phyloP scores from a whole-genome alignment of 495 filamentous ascomycete species.

The Aspergillus funiculosus region DNA sequence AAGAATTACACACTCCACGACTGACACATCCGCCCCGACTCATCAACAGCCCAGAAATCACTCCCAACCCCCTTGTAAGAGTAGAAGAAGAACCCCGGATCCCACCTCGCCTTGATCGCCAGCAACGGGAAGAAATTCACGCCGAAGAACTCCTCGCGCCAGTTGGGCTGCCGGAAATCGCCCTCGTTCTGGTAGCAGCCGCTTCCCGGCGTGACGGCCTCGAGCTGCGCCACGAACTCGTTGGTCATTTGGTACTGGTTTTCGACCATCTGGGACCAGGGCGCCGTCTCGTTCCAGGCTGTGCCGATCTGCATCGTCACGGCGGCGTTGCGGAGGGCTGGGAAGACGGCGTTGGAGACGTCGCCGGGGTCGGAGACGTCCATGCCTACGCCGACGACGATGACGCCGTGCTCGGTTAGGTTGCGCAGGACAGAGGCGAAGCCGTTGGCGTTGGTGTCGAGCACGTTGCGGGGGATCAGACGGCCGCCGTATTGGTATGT shows the following conservation, averaged over 20 bases:
- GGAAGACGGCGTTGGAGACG: slow-evolving; percentile 49
- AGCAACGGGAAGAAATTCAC: slow-evolving; percentile 36
- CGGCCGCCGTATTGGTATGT: slow-evolving; percentile 53
- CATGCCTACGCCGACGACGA: slow-evolving; percentile 42
- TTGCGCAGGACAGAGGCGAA: slow-evolving; percentile 34
- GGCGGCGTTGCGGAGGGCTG: slow-evolving; percentile 50
- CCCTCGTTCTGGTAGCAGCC: slow-evolving; percentile 41
- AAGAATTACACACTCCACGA: too few relatives aligned
- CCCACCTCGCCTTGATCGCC: slow-evolving; percentile 41
- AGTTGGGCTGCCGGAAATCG: slow-evolving; percentile 48
- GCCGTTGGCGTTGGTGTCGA: slow-evolving; percentile 41
- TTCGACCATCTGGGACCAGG: slow-evolving; percentile 35
- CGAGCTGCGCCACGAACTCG: slow-evolving; percentile 39
- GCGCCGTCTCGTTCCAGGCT: slow-evolving; percentile 41
- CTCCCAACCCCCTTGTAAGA: slow-evolving; percentile 56
- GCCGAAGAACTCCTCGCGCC: slow-evolving; percentile 51
- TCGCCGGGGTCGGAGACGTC: slow-evolving; percentile 35
- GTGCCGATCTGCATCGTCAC: slow-evolving; percentile 41
- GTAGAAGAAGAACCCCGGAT: slow-evolving; percentile 56
- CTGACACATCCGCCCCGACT: slow-evolving; percentile 32
- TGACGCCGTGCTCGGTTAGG: slow-evolving; percentile 36
- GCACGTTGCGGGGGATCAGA: slow-evolving; percentile 47
- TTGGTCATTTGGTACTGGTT: slow-evolving; percentile 39
- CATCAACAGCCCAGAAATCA: slow-evolving; percentile 36
- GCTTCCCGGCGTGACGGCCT: slow-evolving; percentile 34